Conservation (phyloP, 805 yeast species). For the Phaffomyces thermotolerans region DNA sequence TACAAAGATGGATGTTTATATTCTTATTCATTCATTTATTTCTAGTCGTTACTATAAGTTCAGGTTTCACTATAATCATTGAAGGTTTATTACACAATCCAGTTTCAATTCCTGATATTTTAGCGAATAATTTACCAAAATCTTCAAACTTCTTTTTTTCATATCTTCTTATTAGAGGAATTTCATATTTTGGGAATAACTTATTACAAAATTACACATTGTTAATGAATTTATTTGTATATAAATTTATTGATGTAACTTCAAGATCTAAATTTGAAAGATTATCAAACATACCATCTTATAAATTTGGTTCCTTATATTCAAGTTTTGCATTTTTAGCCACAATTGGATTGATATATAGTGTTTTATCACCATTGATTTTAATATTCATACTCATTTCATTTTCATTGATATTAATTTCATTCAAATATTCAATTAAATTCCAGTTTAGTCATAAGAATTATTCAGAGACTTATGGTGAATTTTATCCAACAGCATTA, state of each 20-base stretch:
- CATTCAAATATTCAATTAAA: constrained; percentile 63
- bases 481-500: constrained; percentile 65
- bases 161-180: constrained; percentile 64
- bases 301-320: constrained; percentile 73
- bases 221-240: constrained; percentile 29
- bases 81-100: constrained; percentile 63
- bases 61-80: constrained; percentile 61
- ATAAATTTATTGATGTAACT: constrained; percentile 39
- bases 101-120: constrained; percentile 57
- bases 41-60: constrained; percentile 76
- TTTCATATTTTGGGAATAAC: constrained; percentile 68
- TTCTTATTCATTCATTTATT: constrained; percentile 80
- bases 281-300: constrained; percentile 35
- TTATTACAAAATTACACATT: constrained; percentile 55
- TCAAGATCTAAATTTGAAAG: constrained; percentile 52
- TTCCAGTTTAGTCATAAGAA: constrained; percentile 47
- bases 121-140: constrained; percentile 77
- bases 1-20: constrained; percentile 71
- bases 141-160: constrained; percentile 84
- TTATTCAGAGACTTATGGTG: constrained; percentile 60
- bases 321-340: constrained; percentile 74
- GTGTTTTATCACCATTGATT: constrained; percentile 74
- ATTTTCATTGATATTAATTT: constrained; percentile 48
- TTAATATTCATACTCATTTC: constrained; percentile 52
- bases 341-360: constrained; percentile 70